phyloP scores from a whole-genome alignment of 257 asterid species.

The Rauvolfia tetraphylla region DNA sequence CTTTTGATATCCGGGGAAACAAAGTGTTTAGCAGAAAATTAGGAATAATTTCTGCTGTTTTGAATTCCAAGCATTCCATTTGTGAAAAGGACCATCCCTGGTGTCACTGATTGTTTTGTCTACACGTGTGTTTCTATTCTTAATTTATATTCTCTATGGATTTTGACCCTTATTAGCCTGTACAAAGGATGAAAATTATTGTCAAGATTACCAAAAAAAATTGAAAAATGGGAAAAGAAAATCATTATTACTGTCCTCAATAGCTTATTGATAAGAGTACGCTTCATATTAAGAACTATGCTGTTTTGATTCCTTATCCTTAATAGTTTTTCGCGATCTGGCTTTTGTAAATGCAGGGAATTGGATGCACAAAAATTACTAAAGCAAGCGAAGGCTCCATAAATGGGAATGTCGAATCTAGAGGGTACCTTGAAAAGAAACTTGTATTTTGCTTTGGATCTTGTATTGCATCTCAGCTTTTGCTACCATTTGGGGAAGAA shows the following conservation, averaged over 20 bases:
- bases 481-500: slow-evolving; percentile 96
- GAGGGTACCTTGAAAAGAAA: slow-evolving; percentile 84
- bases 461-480: slow-evolving; percentile 76
- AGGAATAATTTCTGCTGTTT: neutral
- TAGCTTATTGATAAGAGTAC: neutral
- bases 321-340: slow-evolving; percentile 6
- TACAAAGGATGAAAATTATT: neutral
- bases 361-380: slow-evolving; percentile 88
- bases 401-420: slow-evolving; percentile 78
- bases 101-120: neutral
- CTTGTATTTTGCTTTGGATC: slow-evolving; percentile 97
- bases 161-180: neutral
- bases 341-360: slow-evolving; percentile 57
- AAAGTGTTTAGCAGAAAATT: neutral
- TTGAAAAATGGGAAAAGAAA: neutral
- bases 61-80: neutral
- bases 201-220: neutral
- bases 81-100: neutral
- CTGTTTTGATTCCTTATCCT: neutral
- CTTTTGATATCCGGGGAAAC: neutral
- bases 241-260: neutral
- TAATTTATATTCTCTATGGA: neutral
- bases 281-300: neutral
- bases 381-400: slow-evolving; percentile 62
- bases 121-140: neutral